These are phyloP conservation scores for Globisporangium irregulare DNA, from an alignment of 352 stramenopile genomes.

Conservation along the genomic window DNA sequence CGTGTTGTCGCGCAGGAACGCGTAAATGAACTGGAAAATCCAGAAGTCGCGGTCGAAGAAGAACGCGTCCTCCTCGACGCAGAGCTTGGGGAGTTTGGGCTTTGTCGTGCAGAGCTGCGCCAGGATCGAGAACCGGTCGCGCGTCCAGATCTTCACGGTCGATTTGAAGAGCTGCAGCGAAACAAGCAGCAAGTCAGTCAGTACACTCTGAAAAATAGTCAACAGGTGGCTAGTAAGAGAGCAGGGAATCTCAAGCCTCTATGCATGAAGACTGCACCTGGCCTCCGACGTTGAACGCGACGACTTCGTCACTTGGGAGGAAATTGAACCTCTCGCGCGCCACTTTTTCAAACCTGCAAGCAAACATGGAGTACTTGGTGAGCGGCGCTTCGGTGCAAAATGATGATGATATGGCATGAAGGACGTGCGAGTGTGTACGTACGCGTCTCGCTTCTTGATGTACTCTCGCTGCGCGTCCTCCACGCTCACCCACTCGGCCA, in stretches of 20 bases:
- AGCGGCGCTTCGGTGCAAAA: too few species aligned
- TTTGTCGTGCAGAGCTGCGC: constrained; percentile 70
- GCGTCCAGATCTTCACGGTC: constrained; percentile 69
- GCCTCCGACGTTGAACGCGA: constrained; percentile 72
- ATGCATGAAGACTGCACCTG: constrained; percentile 27
- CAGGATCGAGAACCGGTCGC: constrained; percentile 79
- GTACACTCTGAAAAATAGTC: neutral
- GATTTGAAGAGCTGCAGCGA: constrained; percentile 56
- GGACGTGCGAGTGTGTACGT: constrained; percentile 1
- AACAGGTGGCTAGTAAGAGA: neutral
- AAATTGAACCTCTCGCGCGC: constrained; percentile 59
- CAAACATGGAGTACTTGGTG: neutral
- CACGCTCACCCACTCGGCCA: constrained; percentile 62
- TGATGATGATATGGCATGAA: neutral
- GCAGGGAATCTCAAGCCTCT: neutral
- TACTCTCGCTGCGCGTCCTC: constrained; percentile 68
- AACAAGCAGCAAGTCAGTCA: neutral
- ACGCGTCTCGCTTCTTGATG: constrained; percentile 59
- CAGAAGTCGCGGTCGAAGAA: constrained; percentile 75
- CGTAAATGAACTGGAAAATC: constrained; percentile 71
- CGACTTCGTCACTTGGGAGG: constrained; percentile 38
- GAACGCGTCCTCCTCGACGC: constrained; percentile 50
- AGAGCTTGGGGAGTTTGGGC: constrained; percentile 51
- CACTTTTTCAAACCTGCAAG: constrained; percentile 55
- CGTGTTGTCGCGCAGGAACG: constrained; percentile 62